A percentile compares a stretch with the other conserved stretches of the same genome.
phyloP scores from a whole-genome alignment of 2,329 filamentous ascomycete genomes.

The Trichothecium roseum region DNA sequence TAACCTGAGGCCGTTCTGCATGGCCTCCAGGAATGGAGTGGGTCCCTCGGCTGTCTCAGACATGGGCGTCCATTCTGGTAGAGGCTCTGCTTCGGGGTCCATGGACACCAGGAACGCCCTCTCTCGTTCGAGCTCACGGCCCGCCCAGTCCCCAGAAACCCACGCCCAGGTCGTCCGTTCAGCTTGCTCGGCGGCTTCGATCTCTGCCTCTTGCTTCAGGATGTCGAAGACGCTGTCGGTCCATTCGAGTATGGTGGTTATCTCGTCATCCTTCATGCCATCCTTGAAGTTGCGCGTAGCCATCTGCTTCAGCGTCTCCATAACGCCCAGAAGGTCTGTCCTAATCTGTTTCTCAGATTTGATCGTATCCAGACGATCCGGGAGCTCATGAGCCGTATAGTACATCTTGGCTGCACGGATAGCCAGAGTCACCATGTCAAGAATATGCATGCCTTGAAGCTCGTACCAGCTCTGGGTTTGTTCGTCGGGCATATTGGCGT shows the following conservation, averaged over 20 bases:
- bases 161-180: conserved; percentile 71
- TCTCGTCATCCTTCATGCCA: conserved; percentile 71
- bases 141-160: conserved; percentile 68
- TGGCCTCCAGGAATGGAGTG: conserved; percentile 60
- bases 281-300: conserved; percentile 77
- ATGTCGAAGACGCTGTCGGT: conserved; percentile 68
- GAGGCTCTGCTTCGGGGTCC: conserved; percentile 43
- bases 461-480: conserved; percentile 65
- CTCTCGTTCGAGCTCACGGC: conserved; percentile 67
- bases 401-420: conserved; percentile 94
- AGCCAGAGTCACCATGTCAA: conserved; percentile 89
- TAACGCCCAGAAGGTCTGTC: conserved; percentile 70
- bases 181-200: conserved; percentile 61
- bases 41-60: conserved; percentile 35
- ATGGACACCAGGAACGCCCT: conserved; percentile 73
- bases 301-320: conserved; percentile 89
- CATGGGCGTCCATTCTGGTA: conserved; percentile 58
- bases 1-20: conserved; percentile 72
- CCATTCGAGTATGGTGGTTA: conserved; percentile 68
- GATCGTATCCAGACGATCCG: conserved; percentile 75
- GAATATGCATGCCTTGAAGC: conserved; percentile 80
- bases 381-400: conserved; percentile 85
- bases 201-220: conserved; percentile 63
- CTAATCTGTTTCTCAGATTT: conserved; percentile 80
- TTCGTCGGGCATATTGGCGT: conserved; percentile 30